Base-by-base conservation (phyloP, 1,284 basidiomycete species). In the Cryptococcus depauperatus region DNA sequence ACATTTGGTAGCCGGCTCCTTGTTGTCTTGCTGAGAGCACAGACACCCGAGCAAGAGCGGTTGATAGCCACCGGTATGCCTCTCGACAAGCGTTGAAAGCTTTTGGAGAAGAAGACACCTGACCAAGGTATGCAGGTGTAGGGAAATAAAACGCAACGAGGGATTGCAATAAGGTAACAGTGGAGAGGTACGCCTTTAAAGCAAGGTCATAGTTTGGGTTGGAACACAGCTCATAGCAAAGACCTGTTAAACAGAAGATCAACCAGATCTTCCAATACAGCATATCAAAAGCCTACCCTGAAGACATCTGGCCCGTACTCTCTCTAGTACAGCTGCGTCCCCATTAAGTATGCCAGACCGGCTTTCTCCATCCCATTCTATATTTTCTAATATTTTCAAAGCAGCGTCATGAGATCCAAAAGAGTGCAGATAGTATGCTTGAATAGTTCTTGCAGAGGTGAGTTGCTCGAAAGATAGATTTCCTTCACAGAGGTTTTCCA, bases 381-480 rank as follows among this genome's bases (percentile, higher is more conserved):
- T 76, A 48, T 74, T 69, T 21, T 72, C 66, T 6, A 85, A 74
- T 43, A 81, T 72, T 2, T 69, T 58, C 16, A 90, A 69, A 46
- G 84, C 86, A 44, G 79, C 77, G 2, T 74, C 66, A 14, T 81
- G 80, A 16, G 78, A 73, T 26, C 80, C 79, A 3, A 88, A 69
- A 0, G 85, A 83, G 64, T 85, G 86, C 3, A 80, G 79, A 56
- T 84, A 82, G 65, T 85, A 87, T 3, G 84, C 85, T 33, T 84
- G 69, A 0, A 78, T 75, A 44, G 85, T 75, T 49, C 77, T 28
- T 3, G 69, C 57, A 11, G 68, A 65, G 66, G 67, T 39, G 10
- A 19, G 22, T 8, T 25, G n/a, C n/a, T n/a, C n/a, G 30, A 14
- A 11, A 16, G 35, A 21, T 33, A 13, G 19, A 21, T 35, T 35